Evolutionary conservation across 2,329 filamentous ascomycete species (phyloP).

Genomic region (Trichoderma atrobrunneum): DNA sequence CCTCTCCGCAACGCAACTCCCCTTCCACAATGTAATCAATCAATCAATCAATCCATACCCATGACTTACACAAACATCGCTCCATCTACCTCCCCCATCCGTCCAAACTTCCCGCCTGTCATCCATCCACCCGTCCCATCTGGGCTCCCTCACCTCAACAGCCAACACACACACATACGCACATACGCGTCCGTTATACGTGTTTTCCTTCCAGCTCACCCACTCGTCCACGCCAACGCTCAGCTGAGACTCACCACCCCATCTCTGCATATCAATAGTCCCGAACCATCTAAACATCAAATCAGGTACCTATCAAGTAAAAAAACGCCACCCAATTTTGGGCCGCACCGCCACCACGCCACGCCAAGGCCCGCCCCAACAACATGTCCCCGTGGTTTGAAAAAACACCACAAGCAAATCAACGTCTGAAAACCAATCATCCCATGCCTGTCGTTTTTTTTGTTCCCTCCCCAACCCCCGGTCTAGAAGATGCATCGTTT

Average conservation of each 20-base stretch:
- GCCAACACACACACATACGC: not conserved
- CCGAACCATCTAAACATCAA: not conserved
- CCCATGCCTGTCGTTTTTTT: not conserved
- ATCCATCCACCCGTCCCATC: not conserved
- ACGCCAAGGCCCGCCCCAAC: not conserved
- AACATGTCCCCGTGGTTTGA: not conserved
- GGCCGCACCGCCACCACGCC: slow-evolving; percentile 14
- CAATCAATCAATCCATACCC: not conserved
- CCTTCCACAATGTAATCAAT: not conserved
- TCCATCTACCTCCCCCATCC: not conserved
- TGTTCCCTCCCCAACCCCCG: not conserved
- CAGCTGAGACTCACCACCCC: not conserved
- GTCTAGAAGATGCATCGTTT: not conserved
- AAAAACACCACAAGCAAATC: not conserved
- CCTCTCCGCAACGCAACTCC: not conserved
- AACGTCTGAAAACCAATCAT: not conserved
- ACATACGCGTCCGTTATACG: not conserved
- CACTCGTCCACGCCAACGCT: not conserved
- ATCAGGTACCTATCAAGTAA: not conserved
- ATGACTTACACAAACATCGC: not conserved
- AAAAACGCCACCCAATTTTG: not conserved
- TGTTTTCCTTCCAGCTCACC: not conserved
- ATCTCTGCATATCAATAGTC: slow-evolving; percentile 1
- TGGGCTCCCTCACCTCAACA: not conserved
- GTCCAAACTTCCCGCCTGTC: not conserved